A percentile compares a stretch with the other conserved stretches of the same genome.
Evolutionary conservation across 1,284 basidiomycete genomes (phyloP).

Genomic region (Rhodotorula sp.): DNA sequence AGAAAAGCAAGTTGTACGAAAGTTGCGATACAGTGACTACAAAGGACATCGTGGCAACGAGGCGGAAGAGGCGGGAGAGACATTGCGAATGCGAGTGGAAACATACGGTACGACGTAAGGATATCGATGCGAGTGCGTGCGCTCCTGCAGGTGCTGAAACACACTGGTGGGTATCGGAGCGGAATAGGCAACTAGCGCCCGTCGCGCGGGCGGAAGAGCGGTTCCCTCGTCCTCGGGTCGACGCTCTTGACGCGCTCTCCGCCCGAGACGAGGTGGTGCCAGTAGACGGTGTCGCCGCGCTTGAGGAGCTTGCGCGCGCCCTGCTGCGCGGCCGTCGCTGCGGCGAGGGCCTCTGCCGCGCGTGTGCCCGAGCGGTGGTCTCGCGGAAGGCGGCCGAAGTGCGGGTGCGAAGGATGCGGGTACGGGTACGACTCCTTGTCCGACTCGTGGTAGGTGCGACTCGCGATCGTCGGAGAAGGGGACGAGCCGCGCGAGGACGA

Average conservation of each 20-base stretch:
- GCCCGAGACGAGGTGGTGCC: conserved; percentile 71
- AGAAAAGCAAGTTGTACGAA: too few species aligned
- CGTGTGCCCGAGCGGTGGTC: not conserved
- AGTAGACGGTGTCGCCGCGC: conserved; percentile 69
- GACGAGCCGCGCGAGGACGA: conserved; percentile 7
- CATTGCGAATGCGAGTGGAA: too few species aligned
- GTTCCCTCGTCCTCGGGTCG: conserved; percentile 25
- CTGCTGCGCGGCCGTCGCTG: not conserved
- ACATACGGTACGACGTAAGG: too few species aligned
- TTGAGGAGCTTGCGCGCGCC: conserved; percentile 51
- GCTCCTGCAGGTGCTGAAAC: too few species aligned
- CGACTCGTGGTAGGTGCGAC: not conserved
- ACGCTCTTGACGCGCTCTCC: conserved; percentile 58
- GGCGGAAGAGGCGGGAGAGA: too few species aligned
- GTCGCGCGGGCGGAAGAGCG: conserved; percentile 8
- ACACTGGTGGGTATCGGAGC: too few species aligned
- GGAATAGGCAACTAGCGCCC: conserved; percentile 7
- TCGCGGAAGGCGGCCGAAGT: not conserved
- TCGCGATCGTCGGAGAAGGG: not conserved
- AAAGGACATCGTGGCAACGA: too few species aligned
- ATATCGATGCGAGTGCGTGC: too few species aligned
- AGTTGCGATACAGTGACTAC: too few species aligned
- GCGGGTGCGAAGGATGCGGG: not conserved
- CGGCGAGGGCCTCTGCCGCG: not conserved
- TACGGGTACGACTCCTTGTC: conserved; percentile 8